Conservation (phyloP, 1,284 basidiomycete species). For the Kalmanozyma brasiliensis region DNA sequence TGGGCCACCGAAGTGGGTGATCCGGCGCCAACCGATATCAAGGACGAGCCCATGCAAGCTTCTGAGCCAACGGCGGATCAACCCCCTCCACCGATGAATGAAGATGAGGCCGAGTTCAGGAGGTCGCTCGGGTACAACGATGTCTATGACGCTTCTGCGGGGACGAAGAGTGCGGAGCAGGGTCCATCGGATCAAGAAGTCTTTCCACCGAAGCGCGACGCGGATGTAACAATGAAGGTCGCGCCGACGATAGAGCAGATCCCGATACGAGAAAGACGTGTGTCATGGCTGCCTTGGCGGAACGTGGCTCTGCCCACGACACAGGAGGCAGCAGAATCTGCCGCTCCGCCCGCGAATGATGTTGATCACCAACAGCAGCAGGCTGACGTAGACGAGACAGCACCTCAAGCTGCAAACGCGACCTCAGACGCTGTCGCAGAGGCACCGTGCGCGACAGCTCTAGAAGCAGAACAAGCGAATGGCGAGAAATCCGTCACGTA, state of each 20-base stretch:
- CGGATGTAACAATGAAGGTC: constrained; percentile 27
- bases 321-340: neutral
- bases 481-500: constrained; percentile 26
- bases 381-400: neutral
- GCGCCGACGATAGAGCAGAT: constrained; percentile 5
- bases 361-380: neutral
- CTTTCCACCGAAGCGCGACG: constrained; percentile 21
- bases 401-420: neutral
- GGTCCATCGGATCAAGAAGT: neutral
- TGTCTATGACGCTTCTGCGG: constrained; percentile 4
- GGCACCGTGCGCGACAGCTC: neutral
- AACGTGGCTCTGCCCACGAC: constrained; percentile 11
- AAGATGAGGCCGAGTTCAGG: constrained; percentile 50
- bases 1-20: constrained; percentile 5
- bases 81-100: constrained; percentile 48
- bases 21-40: neutral
- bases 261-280: constrained; percentile 15
- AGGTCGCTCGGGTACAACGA: constrained; percentile 32
- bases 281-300: constrained; percentile 45
- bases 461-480: neutral
- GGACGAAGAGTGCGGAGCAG: neutral
- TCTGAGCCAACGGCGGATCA: constrained; percentile 1
- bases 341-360: neutral
- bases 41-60: constrained; percentile 6
- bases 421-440: neutral